Base-by-base conservation (phyloP, 1,139 yeast genomes). In the Nakaseomyces kungkrabaensis region DNA sequence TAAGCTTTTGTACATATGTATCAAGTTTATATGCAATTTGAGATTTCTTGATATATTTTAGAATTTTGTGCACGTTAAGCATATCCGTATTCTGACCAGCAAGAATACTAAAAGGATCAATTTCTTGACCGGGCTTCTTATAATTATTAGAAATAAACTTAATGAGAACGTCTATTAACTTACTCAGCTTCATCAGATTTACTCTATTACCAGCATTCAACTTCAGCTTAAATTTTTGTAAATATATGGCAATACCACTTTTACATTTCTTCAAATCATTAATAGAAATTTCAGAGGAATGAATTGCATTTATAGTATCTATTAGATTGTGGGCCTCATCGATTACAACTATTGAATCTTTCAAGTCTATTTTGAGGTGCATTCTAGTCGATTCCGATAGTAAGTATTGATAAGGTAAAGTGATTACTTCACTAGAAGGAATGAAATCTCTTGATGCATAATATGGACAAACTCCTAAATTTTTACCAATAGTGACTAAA, bases 291-390 rank as follows among this genome's bases (percentile, higher is more conserved):
- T 76, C 66, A 1, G 80, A 75, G 0, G 96, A 87, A 59, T 85
- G 76, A 54, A 90, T 70, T 1, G 85, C 71, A 1, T 83, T 77
- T 4, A 90, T 79, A 0, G 90, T 81, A 57, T 89, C 97, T 33
- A 89, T 64, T 41, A 90, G 69, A 62, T 90, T 90, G 63, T 90
- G 98, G 0, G 97, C 97, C 62, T 90, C 98, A 63, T 90, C 98
- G 37, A 90, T 82, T 3, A 92, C 77, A 1, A 92, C 78, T 5
- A 90, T 76, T 0, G 92, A 75, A 52, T 80, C 76, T 48, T 76
- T 74, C 13, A 90, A 62, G 46, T 81, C 74, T 5, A 90, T 63
- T 1, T 80, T 78, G 46, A 88, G 66, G 0, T 81, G 70, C 4
- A 74, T 72, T 58, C 97, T 72, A 0, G 95, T 76, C 3, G 78